Evolutionary conservation across 192 early-diverging fungal species (phyloP), one percentile per base, ranked within the genome.

Genomic region (Funneliformis geosporum): DNA sequence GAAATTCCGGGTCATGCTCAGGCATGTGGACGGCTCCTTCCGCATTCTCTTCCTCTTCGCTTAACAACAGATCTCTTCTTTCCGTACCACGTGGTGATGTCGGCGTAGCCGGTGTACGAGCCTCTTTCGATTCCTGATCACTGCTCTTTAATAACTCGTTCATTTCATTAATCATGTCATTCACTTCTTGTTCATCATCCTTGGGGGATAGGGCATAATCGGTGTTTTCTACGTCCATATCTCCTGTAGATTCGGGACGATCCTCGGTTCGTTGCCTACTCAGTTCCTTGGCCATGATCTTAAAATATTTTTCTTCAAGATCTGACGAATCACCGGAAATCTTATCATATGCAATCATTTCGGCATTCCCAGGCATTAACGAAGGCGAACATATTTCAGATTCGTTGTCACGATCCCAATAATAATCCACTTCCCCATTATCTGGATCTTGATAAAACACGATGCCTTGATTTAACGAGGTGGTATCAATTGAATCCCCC

Each of bases 401-500:
- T 65, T 66, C 64, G 33, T 27, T 16, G 33, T 33, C 33, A 33
- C 2, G 33, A 33, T 66, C 64, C 46, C 40, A 73, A 73, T 43
- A 73, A 73, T 23, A 73, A 43, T 43, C 70, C 11, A 27, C n/a
- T 12, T 73, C 42, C 11, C 46, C 70, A 68, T 28, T 16, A 47
- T 10, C 70, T 18, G 40, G 16, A 73, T 73, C 27, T 25, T 73
- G 27, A 50, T 21, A 50, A 43, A 73, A 73, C 23, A 47, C n/a
- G 8, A 73, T 73, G 16, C 70, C 70, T 47, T 73, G 21, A 27
- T 43, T 73, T 25, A 72, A 43, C 16, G 18, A 27, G 5, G 23
- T 40, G 14, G 70, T 73, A 47, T 73, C 70, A 47, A 73, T 11
- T n/a, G 70, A 38, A 23, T 73, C 42, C n/a, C 6, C 14, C 64